phyloP scores from a whole-genome alignment of 2,329 filamentous ascomycete genomes.

The Colletotrichum truncatum region DNA sequence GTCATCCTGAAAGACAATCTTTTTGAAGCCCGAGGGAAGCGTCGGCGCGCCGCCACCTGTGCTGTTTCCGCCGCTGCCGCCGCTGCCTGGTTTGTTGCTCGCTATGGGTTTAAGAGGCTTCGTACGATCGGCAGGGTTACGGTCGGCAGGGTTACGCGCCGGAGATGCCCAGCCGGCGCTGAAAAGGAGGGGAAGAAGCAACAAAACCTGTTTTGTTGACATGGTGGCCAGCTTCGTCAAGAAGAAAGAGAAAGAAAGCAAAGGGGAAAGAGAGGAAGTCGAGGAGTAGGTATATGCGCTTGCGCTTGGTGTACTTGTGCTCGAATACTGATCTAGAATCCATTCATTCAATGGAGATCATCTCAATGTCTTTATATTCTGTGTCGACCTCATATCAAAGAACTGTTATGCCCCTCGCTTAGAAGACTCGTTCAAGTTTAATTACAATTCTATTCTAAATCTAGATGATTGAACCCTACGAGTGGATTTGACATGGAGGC shows the following conservation, averaged over 20 bases:
- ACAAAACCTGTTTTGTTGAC: conserved; percentile 24
- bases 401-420: not conserved
- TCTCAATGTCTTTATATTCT: conserved; percentile 8
- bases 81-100: not conserved
- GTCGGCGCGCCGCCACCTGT: conserved; percentile 1
- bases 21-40: conserved; percentile 32
- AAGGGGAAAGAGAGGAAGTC: not conserved
- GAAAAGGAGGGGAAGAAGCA: conserved; percentile 19
- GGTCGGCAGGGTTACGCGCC: not conserved
- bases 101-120: not conserved
- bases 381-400: not conserved
- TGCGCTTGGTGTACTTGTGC: not conserved
- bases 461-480: not conserved
- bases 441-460: not conserved
- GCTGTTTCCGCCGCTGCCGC: not conserved
- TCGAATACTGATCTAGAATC: not conserved
- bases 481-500: conserved; percentile 13
- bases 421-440: not conserved
- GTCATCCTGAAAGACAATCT: conserved; percentile 40
- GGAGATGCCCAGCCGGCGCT: conserved; percentile 17
- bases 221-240: conserved; percentile 6
- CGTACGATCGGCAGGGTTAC: not conserved
- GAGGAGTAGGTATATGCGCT: not conserved
- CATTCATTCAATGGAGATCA: not conserved
- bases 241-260: not conserved